phyloP scores from a whole-genome alignment of 177 flowering plant species.

The Vitis hybrid region DNA sequence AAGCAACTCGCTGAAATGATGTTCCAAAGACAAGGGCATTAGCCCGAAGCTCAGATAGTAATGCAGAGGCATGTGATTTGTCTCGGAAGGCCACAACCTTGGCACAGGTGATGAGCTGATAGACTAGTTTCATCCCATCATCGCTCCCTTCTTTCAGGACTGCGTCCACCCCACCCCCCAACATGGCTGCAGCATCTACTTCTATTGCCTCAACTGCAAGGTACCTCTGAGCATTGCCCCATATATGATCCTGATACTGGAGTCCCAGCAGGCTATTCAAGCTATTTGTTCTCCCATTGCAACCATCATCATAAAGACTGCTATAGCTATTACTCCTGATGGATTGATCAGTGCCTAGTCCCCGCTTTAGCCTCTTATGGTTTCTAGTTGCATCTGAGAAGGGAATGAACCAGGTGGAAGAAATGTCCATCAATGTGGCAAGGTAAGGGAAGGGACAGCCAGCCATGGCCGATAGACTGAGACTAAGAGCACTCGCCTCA shows the following conservation, averaged over 20 bases:
- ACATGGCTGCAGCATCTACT: slow-evolving; percentile 34
- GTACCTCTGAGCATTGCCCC: slow-evolving; percentile 43
- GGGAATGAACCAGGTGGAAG: slow-evolving; percentile 16
- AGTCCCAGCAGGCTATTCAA: slow-evolving; percentile 24
- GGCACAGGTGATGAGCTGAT: slow-evolving; percentile 59
- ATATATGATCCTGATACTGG: slow-evolving; percentile 52
- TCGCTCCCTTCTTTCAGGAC: slow-evolving; percentile 23
- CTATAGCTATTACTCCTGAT: neutral
- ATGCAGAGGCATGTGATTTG: slow-evolving; percentile 46
- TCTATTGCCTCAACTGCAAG: slow-evolving; percentile 58
- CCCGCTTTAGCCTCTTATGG: slow-evolving; percentile 12
- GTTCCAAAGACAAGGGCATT: slow-evolving; percentile 69
- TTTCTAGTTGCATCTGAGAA: slow-evolving; percentile 17
- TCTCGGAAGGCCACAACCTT: slow-evolving; percentile 82
- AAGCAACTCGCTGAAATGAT: slow-evolving; percentile 74
- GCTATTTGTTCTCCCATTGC: slow-evolving; percentile 7
- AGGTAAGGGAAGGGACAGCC: slow-evolving; percentile 19
- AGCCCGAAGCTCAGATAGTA: slow-evolving; percentile 55
- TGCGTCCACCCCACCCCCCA: slow-evolving; percentile 13
- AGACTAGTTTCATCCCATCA: slow-evolving; percentile 60
- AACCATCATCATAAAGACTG: slow-evolving; percentile 3
- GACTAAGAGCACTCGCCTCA: slow-evolving; percentile 20
- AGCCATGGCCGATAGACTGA: slow-evolving; percentile 23
- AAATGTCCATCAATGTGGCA: slow-evolving; percentile 13
- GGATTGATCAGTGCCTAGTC: slow-evolving; percentile 11